Conservation (phyloP, 2,329 filamentous ascomycete species). For the Hymenoscyphus linearis region DNA sequence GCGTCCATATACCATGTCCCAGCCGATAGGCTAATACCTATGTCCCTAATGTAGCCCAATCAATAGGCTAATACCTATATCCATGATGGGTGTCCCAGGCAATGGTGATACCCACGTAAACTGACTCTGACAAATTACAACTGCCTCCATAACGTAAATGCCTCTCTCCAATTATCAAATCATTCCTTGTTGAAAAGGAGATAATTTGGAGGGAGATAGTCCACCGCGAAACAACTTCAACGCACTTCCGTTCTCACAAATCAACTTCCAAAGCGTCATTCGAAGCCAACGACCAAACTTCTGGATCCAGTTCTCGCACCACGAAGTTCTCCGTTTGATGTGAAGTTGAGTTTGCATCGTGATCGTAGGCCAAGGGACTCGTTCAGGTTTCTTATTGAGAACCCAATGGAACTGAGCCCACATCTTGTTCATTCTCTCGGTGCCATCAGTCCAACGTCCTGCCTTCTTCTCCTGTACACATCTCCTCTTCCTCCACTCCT, state of each 20-base stretch:
- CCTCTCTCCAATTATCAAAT: not conserved
- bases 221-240: not conserved
- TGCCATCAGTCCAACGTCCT: slow-evolving; percentile 25
- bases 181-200: not conserved
- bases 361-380: not conserved
- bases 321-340: not conserved
- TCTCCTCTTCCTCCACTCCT: slow-evolving; percentile 17
- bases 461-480: slow-evolving; percentile 23
- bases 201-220: not conserved
- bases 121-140: not conserved
- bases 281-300: not conserved
- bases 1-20: not conserved
- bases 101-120: not conserved
- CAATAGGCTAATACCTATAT: not conserved
- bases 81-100: not conserved
- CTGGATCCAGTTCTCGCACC: not conserved
- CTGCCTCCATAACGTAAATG: not conserved
- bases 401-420: slow-evolving; percentile 27
- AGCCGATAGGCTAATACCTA: not conserved
- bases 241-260: not conserved
- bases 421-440: slow-evolving; percentile 14
- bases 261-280: not conserved
- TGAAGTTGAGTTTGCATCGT: not conserved
- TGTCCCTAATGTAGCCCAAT: not conserved
- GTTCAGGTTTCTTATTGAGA: slow-evolving; percentile 11